Evolutionary conservation across 768 basidiomycete species (phyloP), one percentile per base, ranked within the genome.

Genomic region (Pisolithus albus): DNA sequence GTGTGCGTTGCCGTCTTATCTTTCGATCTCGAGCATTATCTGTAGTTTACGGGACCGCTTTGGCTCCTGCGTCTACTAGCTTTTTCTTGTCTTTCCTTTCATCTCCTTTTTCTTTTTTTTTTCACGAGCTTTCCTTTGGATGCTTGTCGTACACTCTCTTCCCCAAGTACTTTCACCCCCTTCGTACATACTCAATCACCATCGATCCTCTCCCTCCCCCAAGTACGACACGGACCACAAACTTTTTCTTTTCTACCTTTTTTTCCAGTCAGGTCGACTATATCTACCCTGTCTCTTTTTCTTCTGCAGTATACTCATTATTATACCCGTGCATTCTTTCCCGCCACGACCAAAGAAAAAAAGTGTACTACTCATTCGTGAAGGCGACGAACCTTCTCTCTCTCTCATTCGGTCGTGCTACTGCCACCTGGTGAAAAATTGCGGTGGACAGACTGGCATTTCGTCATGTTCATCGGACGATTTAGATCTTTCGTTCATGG

Each of bases 21-120:
- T 23, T 47, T 36, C 28, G 70, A 70, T 70, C 72, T 75, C 69
- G 66, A 34, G 46, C 73, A 77, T 72, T 71, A 77, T 76, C 70
- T 83, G 81, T 83, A 82, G 70, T 81, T 75, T 78, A 82, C 71
- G 71, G 74, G 73, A 67, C n/a, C 46, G 18, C 7, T 7, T 46
- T 28, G 34, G 45, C 45, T 9, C 19, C 28, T 46, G 3, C 30
- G 28, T 34, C n/a, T 18, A 23, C 40, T 41, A 23, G 40, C 40
- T 41, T 41, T 18, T 18, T 19, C 11, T 5, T 13, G 4, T 13
- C 23, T 23, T 5, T 41, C 15, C 3, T 8, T 23, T 23, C 21
- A 23, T 23, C 21, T 41, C 13, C 5, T 23, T 23, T 41, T 18
- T 19, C 13, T 18, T 41, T 23, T 19, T 23, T 23, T 41, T 18